Evolutionary conservation across 73 alveolate species (phyloP).

Genomic region (Tetrahymena malaccensis): DNA sequence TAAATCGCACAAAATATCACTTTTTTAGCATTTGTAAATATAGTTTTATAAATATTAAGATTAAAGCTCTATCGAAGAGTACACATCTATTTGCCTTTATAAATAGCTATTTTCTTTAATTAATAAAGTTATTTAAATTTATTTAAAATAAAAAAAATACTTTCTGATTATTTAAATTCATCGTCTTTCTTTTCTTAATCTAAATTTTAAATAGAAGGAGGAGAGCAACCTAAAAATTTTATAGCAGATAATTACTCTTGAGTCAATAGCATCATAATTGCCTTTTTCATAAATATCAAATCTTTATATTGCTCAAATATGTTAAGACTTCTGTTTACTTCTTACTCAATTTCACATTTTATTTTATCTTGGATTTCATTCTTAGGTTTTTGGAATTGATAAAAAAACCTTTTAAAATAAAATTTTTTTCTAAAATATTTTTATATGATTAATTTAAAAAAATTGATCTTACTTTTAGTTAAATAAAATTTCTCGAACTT

Average conservation of each 20-base stretch:
- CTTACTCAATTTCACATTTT: neutral
- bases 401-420: neutral
- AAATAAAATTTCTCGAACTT: neutral
- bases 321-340: neutral
- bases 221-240: neutral
- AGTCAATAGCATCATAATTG: neutral
- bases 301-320: neutral
- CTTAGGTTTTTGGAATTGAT: neutral
- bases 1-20: neutral
- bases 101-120: neutral
- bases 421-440: too few species aligned
- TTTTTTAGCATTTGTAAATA: neutral
- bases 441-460: too few species aligned
- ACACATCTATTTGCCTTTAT: neutral
- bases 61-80: neutral
- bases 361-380: neutral
- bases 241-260: neutral
- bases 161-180: too few species aligned
- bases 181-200: too few species aligned
- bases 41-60: neutral
- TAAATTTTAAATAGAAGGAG: too few species aligned
- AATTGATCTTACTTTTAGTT: neutral
- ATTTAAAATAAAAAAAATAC: neutral
- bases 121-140: too few species aligned
- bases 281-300: neutral